phyloP scores from a whole-genome alignment of 2,329 filamentous ascomycete genomes.

The Ophiostoma ulmi region DNA sequence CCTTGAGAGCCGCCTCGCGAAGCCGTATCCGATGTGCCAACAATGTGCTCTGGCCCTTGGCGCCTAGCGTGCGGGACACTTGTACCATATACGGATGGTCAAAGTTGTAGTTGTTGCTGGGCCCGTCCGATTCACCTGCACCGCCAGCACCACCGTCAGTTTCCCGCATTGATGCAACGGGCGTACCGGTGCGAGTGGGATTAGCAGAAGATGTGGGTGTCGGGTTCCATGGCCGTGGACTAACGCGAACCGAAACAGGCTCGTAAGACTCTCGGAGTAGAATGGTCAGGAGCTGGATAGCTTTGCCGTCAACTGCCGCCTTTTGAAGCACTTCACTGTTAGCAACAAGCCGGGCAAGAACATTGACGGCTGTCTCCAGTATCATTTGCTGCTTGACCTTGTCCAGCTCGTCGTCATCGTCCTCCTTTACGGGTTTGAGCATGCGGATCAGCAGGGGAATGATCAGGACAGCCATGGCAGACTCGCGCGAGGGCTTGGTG shows the following conservation, averaged over 20 bases:
- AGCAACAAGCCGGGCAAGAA: slow-evolving; percentile 72
- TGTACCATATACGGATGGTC: slow-evolving; percentile 31
- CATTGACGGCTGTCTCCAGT: slow-evolving; percentile 65
- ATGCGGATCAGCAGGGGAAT: slow-evolving; percentile 65
- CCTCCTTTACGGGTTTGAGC: slow-evolving; percentile 29
- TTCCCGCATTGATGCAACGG: slow-evolving; percentile 20
- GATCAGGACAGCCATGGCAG: slow-evolving; percentile 60
- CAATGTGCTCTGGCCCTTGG: slow-evolving; percentile 54
- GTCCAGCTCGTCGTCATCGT: slow-evolving; percentile 34
- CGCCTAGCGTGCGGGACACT: slow-evolving; percentile 45
- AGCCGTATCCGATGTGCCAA: slow-evolving; percentile 67
- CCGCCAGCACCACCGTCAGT: background rate
- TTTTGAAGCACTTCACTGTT: slow-evolving; percentile 77
- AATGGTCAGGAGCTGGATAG: slow-evolving; percentile 43
- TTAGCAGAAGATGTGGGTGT: slow-evolving; percentile 27
- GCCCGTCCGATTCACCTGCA: background rate
- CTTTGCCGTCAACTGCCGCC: slow-evolving; percentile 65
- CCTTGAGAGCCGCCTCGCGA: slow-evolving; percentile 70
- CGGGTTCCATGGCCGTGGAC: slow-evolving; percentile 38
- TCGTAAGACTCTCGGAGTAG: slow-evolving; percentile 50
- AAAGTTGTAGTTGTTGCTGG: background rate
- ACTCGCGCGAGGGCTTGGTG: slow-evolving; percentile 54
- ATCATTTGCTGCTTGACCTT: slow-evolving; percentile 47
- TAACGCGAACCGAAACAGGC: slow-evolving; percentile 36
- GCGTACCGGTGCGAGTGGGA: slow-evolving; percentile 10